Conservation (phyloP, 768 basidiomycete genomes). For the Tulasnella sp. region DNA sequence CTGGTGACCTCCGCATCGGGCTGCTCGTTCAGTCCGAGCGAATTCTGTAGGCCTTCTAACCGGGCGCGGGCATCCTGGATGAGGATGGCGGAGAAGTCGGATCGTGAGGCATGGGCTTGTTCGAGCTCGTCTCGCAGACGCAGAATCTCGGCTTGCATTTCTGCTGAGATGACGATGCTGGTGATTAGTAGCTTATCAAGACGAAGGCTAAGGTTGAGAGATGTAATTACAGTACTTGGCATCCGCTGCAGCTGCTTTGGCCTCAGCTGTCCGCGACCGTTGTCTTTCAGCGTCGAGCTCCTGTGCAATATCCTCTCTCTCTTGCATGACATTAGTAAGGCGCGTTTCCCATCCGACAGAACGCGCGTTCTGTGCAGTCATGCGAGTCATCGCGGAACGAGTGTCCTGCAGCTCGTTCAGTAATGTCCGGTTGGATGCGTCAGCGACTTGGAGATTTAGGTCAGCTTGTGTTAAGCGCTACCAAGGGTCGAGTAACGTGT, state of each 20-base stretch:
- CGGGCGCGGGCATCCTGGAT: slow-evolving; percentile 62
- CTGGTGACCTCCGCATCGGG: slow-evolving; percentile 50
- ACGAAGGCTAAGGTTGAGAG: neutral
- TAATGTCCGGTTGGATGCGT: slow-evolving; percentile 70
- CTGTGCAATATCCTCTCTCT: slow-evolving; percentile 72
- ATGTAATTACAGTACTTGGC: slow-evolving; percentile 58
- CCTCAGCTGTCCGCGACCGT: slow-evolving; percentile 64
- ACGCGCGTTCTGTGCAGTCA: slow-evolving; percentile 66
- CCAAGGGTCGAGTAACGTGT: slow-evolving; percentile 11
- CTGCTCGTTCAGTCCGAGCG: slow-evolving; percentile 43
- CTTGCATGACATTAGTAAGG: slow-evolving; percentile 60
- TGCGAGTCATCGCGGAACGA: slow-evolving; percentile 58
- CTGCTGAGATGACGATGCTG: slow-evolving; percentile 45
- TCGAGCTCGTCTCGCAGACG: slow-evolving; percentile 63
- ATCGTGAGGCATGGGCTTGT: slow-evolving; percentile 54
- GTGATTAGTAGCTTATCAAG: neutral
- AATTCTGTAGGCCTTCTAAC: slow-evolving; percentile 57
- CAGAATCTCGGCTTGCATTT: slow-evolving; percentile 63
- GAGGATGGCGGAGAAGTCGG: slow-evolving; percentile 64
- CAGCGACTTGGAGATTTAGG: slow-evolving; percentile 75
- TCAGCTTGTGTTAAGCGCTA: slow-evolving; percentile 76
- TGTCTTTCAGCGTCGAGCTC: slow-evolving; percentile 71
- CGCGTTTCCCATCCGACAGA: slow-evolving; percentile 68
- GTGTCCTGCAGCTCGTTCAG: slow-evolving; percentile 73
- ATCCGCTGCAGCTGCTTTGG: slow-evolving; percentile 57